phyloP scores from a whole-genome alignment of 139 green algal genomes.

The Eudorina sp. region DNA sequence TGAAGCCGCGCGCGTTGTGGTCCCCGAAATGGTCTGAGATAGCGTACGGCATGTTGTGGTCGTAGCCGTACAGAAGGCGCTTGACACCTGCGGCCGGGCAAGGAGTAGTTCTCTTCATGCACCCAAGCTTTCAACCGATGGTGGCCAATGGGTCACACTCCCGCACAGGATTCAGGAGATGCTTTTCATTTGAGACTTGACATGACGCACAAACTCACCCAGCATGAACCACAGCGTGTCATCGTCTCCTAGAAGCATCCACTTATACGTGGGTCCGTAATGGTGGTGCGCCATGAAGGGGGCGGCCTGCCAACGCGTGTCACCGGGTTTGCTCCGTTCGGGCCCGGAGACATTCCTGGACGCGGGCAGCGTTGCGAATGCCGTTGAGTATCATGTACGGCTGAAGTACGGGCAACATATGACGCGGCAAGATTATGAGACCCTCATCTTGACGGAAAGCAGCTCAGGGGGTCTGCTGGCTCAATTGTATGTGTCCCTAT shows the following conservation, averaged over 20 bases:
- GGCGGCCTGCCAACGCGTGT: conserved; percentile 40
- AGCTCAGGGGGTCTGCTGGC: too few species aligned
- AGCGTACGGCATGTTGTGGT: conserved; percentile 34
- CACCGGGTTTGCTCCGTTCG: conserved; percentile 26
- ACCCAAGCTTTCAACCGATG: too few species aligned
- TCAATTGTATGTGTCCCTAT: too few species aligned
- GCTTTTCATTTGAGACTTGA: too few species aligned
- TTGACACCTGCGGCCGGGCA: not conserved
- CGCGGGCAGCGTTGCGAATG: not conserved
- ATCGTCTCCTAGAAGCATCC: conserved; percentile 45
- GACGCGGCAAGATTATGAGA: too few species aligned
- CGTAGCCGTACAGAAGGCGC: conserved; percentile 21
- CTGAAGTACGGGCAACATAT: too few species aligned
- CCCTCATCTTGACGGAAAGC: too few species aligned
- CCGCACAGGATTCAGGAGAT: too few species aligned
- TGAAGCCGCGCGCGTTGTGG: conserved; percentile 36
- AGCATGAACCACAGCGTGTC: conserved; percentile 47
- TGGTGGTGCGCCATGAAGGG: conserved; percentile 45
- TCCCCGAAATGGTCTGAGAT: conserved; percentile 36
- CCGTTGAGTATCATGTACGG: too few species aligned
- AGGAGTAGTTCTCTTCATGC: too few species aligned
- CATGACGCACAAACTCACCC: too few species aligned
- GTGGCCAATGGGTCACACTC: too few species aligned
- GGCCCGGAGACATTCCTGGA: conserved; percentile 25
- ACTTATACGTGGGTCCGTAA: conserved; percentile 36